phyloP scores from a whole-genome alignment of 495 filamentous ascomycete species.

The Trichoderma asperelloides region DNA sequence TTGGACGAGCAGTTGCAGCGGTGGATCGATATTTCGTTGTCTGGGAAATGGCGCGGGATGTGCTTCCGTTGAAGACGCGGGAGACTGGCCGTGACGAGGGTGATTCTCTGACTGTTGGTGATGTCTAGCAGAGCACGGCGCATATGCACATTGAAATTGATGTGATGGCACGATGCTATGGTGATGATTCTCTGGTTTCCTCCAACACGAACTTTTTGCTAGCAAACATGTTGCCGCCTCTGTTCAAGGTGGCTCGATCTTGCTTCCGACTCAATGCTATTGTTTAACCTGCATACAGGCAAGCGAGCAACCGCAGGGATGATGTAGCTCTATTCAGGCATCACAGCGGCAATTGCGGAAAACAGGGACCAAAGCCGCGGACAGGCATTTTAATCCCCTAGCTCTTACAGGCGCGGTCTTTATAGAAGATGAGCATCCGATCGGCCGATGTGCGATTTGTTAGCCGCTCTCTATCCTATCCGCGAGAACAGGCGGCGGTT shows the following conservation, averaged over 20 bases:
- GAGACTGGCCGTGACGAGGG: background rate
- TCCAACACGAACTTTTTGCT: background rate
- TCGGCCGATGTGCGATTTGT: background rate
- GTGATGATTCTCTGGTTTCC: background rate
- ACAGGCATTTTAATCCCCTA: background rate
- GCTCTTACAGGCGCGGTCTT: background rate
- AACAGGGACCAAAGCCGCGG: background rate
- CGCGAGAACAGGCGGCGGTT: background rate
- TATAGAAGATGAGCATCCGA: background rate
- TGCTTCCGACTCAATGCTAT: background rate
- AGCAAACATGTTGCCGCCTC: background rate
- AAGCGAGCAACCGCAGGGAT: background rate
- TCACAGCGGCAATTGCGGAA: background rate
- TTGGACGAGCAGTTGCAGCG: background rate
- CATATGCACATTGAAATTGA: background rate
- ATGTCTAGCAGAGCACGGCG: background rate
- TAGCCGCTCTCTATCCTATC: background rate
- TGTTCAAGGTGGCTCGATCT: background rate
- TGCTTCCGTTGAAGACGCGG: background rate
- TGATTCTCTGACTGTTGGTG: background rate
- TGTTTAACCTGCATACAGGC: background rate
- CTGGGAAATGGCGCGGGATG: background rate
- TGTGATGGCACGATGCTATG: background rate
- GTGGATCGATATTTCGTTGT: background rate
- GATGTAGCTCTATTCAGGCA: background rate